phyloP scores from a whole-genome alignment of 2,329 filamentous ascomycete species.

The Microcera coccophila region DNA sequence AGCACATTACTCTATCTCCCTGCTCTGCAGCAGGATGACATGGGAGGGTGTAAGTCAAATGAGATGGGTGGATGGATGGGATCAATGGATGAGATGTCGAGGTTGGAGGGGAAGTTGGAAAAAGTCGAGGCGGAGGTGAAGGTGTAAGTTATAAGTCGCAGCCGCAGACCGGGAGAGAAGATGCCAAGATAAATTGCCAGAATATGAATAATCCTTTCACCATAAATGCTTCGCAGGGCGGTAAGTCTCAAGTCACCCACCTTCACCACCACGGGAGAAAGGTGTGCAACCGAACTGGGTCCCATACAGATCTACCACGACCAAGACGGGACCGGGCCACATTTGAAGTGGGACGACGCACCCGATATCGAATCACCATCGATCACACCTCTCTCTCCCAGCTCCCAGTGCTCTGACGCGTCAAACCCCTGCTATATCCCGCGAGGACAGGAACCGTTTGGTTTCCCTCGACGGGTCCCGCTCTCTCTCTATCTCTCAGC shows the following conservation, averaged over 20 bases:
- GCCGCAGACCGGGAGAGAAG: not conserved
- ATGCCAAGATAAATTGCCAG: no score
- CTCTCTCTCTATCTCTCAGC: no score
- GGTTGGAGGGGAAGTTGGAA: not conserved
- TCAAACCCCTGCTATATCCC: no score
- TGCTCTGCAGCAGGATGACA: no score
- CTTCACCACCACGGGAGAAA: not conserved
- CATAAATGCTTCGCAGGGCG: not conserved
- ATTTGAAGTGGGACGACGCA: not conserved
- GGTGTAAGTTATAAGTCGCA: not conserved
- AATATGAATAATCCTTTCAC: not conserved
- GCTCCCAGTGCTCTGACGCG: no score
- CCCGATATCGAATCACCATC: no score
- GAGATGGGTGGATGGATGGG: no score
- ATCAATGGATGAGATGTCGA: not conserved
- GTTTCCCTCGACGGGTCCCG: no score
- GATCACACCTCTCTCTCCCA: no score
- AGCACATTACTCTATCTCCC: conserved; percentile 19
- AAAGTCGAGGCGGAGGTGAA: not conserved
- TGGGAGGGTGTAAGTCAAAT: no score
- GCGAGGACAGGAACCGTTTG: no score
- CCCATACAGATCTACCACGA: not conserved
- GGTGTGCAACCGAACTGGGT: not conserved
- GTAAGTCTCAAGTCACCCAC: not conserved
- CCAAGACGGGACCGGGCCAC: not conserved